phyloP scores from a whole-genome alignment of 768 basidiomycete species.

The Naganishia vaughanmartiniae region DNA sequence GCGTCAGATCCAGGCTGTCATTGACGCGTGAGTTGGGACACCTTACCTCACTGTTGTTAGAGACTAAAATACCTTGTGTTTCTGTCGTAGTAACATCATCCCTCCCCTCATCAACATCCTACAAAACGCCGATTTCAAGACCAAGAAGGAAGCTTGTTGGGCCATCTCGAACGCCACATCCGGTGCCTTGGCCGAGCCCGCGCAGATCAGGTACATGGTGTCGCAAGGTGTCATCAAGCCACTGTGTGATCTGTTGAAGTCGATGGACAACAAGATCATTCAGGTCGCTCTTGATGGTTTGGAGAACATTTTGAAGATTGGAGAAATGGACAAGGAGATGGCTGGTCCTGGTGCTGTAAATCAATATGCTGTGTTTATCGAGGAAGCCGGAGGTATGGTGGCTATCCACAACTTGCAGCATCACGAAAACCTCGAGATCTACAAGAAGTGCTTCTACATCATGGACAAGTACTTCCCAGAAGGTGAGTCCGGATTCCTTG shows the following conservation, averaged over 20 bases:
- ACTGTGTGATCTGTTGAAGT: conserved; percentile 87
- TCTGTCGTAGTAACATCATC: conserved; percentile 61
- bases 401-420: conserved; percentile 98
- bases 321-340: conserved; percentile 86
- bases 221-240: conserved; percentile 98
- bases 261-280: conserved; percentile 99
- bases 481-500: neutral
- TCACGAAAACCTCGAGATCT: conserved; percentile 98
- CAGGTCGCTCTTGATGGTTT: conserved; percentile 91
- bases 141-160: conserved; percentile 99
- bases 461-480: conserved; percentile 85
- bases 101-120: conserved; percentile 98
- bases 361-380: conserved; percentile 88
- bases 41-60: conserved; percentile 77
- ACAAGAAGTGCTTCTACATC: conserved; percentile 98
- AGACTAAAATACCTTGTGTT: conserved; percentile 69
- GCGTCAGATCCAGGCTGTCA: conserved; percentile 92
- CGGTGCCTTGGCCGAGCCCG: conserved; percentile 91
- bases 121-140: conserved; percentile 97
- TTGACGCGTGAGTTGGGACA: conserved; percentile 76
- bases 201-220: conserved; percentile 96
- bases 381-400: conserved; percentile 95
- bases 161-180: conserved; percentile 99
- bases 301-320: conserved; percentile 96
- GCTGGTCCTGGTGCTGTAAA: conserved; percentile 79